A percentile compares a stretch with the other conserved stretches of the same genome.
Conservation (phyloP, 2,329 filamentous ascomycete species). For the Stachybotrys chlorohalonatus region DNA sequence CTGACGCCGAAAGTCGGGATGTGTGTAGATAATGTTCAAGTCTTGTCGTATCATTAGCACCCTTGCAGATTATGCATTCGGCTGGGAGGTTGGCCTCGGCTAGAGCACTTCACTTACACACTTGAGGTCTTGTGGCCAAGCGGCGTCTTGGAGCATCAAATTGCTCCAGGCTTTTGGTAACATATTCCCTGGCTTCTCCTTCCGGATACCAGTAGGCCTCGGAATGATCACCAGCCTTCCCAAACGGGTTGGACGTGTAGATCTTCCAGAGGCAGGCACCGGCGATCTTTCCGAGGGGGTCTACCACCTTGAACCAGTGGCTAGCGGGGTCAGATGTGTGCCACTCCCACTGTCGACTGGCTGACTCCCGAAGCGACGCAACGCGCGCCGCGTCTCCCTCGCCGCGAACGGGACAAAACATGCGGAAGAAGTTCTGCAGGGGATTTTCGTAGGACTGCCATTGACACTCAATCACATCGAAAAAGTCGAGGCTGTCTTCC, state of each 20-base stretch:
- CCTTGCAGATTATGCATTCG: background rate
- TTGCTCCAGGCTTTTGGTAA: conserved; percentile 8
- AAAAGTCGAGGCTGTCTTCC: conserved; percentile 7
- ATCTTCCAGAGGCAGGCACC: conserved; percentile 13
- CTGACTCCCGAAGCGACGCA: conserved; percentile 7
- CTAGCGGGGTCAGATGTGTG: conserved; percentile 8
- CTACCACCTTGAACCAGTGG: conserved; percentile 8
- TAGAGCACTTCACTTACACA: conserved; percentile 6
- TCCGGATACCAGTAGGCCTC: conserved; percentile 9
- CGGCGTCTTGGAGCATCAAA: conserved; percentile 8
- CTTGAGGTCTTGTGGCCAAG: conserved; percentile 11
- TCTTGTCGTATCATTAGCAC: conserved; percentile 3
- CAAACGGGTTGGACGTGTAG: conserved; percentile 6
- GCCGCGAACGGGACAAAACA: conserved; percentile 9
- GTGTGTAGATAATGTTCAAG: conserved; percentile 12
- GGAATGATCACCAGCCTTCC: conserved; percentile 4
- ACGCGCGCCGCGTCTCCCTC: conserved; percentile 3
- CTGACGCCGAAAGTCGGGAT: conserved; percentile 10
- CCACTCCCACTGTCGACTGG: conserved; percentile 4
- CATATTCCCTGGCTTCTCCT: conserved; percentile 9
- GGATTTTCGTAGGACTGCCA: conserved; percentile 9
- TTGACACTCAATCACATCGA: conserved; percentile 10
- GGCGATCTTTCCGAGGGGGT: conserved; percentile 8
- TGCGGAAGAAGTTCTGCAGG: conserved; percentile 9
- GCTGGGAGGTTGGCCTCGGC: too few relatives aligned